Percentiles rank a stretch among this genome's conserved stretches.
Evolutionary conservation across 2,329 filamentous ascomycete genomes (phyloP).

Genomic region (Neonectria magnoliae): DNA sequence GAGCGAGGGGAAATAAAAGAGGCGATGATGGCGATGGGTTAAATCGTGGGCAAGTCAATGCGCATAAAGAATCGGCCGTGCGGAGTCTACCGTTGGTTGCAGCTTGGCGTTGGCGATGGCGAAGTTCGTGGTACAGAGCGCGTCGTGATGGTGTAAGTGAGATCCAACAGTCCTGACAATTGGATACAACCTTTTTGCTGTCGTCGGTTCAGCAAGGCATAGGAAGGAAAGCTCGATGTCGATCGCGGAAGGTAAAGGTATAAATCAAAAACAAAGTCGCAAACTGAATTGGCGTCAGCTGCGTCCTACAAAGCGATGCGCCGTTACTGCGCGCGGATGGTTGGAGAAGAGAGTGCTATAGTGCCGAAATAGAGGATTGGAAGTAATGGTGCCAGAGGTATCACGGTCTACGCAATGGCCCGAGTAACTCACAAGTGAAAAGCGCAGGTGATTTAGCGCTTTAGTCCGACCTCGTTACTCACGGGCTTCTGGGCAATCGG

Average conservation of each 20-base stretch:
- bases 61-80: slow-evolving; percentile 21
- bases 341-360: slow-evolving; percentile 7
- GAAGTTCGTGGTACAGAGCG: slow-evolving; percentile 21
- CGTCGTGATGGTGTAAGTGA: slow-evolving; percentile 16
- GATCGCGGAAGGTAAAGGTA: slow-evolving; percentile 16
- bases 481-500: slow-evolving; percentile 27
- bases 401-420: slow-evolving; percentile 24
- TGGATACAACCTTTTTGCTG: background rate
- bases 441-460: slow-evolving; percentile 24
- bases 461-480: slow-evolving; percentile 29
- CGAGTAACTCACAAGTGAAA: slow-evolving; percentile 35
- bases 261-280: slow-evolving; percentile 18
- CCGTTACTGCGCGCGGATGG: background rate
- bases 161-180: slow-evolving; percentile 6
- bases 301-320: background rate
- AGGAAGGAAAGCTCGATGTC: slow-evolving; percentile 16
- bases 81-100: slow-evolving; percentile 14
- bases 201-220: slow-evolving; percentile 10
- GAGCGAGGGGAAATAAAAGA: background rate
- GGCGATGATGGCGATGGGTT: background rate
- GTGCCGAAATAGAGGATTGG: slow-evolving; percentile 23
- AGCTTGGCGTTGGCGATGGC: slow-evolving; percentile 4
- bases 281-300: slow-evolving; percentile 22
- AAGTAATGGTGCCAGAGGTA: slow-evolving; percentile 16
- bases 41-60: slow-evolving; percentile 23